Percentiles rank a stretch among this genome's conserved stretches.
Evolutionary conservation across 192 early-diverging fungal species (phyloP).

Genomic region (Chytriomyces sp.): DNA sequence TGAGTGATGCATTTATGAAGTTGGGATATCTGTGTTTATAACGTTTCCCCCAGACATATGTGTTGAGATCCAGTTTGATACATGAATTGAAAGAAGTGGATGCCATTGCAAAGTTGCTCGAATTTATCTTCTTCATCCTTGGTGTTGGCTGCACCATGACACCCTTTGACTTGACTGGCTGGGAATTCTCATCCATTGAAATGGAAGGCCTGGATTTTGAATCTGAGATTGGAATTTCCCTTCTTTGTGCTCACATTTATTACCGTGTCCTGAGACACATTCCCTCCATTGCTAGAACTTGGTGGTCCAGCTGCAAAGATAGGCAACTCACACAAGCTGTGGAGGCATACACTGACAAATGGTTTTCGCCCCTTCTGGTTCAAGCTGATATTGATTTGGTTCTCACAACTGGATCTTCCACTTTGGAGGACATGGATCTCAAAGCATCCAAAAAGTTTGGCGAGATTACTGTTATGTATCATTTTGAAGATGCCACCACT

Average conservation of each 20-base stretch:
- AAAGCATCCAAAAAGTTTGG: constrained; percentile 61
- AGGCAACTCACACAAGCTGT: constrained; percentile 73
- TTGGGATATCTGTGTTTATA: neutral
- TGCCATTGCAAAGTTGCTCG: constrained; percentile 57
- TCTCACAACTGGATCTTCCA: constrained; percentile 45
- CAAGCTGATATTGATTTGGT: constrained; percentile 62
- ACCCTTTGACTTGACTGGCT: constrained; percentile 68
- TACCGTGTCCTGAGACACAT: constrained; percentile 60
- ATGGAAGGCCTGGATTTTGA: constrained; percentile 60
- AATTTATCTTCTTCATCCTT: constrained; percentile 65
- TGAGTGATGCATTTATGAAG: constrained; percentile 37
- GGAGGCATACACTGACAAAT: constrained; percentile 76
- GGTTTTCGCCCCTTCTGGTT: constrained; percentile 67
- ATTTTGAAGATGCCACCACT: constrained; percentile 77
- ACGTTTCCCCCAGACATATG: constrained; percentile 58
- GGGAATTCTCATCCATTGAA: constrained; percentile 69
- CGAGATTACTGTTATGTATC: constrained; percentile 72
- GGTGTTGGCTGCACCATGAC: constrained; percentile 56
- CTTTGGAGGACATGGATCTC: constrained; percentile 64
- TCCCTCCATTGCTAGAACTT: constrained; percentile 72
- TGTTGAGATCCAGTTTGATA: constrained; percentile 48
- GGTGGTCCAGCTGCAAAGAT: constrained; percentile 82
- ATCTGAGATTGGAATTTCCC: constrained; percentile 56
- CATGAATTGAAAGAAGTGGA: constrained; percentile 37
- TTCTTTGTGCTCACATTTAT: constrained; percentile 74